Evolutionary conservation across 257 asterid genomes (phyloP).

Genomic region (Capsicum chinense): DNA sequence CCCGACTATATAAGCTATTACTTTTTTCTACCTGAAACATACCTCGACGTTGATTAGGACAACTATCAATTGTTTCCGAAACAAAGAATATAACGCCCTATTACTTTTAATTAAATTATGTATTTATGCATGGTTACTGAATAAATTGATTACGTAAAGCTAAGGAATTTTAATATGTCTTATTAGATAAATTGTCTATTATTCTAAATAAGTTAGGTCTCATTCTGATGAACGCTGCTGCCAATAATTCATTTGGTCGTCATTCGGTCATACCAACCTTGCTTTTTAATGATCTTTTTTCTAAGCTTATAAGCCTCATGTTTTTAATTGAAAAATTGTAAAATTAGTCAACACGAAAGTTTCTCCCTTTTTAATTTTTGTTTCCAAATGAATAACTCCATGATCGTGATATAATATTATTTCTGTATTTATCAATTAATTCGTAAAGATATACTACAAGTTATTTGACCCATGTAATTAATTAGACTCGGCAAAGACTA

Average conservation of each 20-base stretch:
- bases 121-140: background rate
- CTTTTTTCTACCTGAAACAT: too few relatives aligned
- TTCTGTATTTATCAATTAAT: background rate
- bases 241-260: background rate
- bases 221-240: background rate
- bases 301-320: constrained; percentile 16
- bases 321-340: background rate
- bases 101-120: background rate
- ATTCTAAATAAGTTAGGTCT: background rate
- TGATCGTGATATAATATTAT: background rate
- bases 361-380: background rate
- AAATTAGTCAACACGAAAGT: background rate
- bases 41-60: too few relatives aligned
- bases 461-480: background rate
- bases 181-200: background rate
- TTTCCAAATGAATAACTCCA: background rate
- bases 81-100: background rate
- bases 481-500: background rate
- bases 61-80: background rate
- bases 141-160: background rate
- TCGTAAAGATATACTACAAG: background rate
- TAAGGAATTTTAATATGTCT: background rate
- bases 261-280: background rate
- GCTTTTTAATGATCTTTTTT: background rate
- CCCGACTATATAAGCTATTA: too few relatives aligned